A percentile compares a stretch with the other conserved stretches of the same genome.
These are phyloP conservation scores for Thielaviopsis euricoi DNA, from an alignment of 2,329 filamentous ascomycete genomes.

Conservation along the genomic window DNA sequence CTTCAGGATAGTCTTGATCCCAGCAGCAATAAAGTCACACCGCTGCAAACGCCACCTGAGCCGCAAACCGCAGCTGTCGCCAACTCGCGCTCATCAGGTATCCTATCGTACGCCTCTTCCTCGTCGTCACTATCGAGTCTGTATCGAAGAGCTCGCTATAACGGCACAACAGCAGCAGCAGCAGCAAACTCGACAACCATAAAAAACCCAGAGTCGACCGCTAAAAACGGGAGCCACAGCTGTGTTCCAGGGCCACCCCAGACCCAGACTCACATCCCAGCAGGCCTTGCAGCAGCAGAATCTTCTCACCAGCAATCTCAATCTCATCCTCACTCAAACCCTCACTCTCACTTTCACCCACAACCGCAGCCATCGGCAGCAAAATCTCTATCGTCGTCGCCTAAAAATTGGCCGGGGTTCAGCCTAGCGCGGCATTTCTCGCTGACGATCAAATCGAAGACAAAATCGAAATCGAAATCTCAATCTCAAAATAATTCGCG, in stretches of 20 bases:
- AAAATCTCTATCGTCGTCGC: not conserved
- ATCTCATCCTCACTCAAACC: not conserved
- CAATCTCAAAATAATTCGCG: not conserved
- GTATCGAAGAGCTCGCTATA: not conserved
- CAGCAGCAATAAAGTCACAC: not conserved
- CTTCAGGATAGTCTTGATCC: not conserved
- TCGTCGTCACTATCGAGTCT: not conserved
- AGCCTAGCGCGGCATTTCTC: not conserved
- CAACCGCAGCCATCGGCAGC: not conserved
- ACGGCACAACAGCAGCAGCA: not conserved
- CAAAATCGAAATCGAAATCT: not conserved
- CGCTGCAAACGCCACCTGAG: not conserved
- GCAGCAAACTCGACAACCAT: too few relatives aligned
- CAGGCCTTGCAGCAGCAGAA: not conserved
- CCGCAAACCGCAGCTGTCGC: not conserved
- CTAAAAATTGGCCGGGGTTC: not conserved
- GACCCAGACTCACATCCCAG: not conserved
- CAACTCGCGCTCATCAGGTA: not conserved
- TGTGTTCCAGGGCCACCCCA: not conserved
- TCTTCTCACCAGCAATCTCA: not conserved
- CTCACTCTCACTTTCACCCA: not conserved
- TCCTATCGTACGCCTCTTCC: not conserved
- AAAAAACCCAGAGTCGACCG: not conserved
- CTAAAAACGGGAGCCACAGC: not conserved
- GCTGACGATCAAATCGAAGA: not conserved